These are phyloP conservation scores for Epichloe hybrida DNA, from an alignment of 2,329 filamentous ascomycete genomes.

Conservation along the genomic window DNA sequence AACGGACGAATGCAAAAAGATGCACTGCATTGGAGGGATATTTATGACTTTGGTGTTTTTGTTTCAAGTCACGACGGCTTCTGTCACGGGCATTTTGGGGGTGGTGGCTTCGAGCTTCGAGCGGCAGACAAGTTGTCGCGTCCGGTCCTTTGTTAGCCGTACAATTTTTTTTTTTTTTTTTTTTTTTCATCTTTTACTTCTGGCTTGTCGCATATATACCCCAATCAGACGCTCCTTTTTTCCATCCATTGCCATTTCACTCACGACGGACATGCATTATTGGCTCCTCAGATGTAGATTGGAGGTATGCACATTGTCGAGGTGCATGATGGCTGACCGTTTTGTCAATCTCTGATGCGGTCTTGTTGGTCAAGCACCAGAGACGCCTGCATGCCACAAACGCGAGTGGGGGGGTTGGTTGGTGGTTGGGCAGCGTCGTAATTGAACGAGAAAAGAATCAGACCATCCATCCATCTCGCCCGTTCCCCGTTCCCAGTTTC, in stretches of 20 bases:
- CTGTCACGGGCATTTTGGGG: background rate
- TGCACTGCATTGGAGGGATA: background rate
- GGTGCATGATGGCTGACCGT: too few species aligned
- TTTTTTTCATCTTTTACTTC: background rate
- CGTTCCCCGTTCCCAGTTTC: too few species aligned
- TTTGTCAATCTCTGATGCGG: too few species aligned
- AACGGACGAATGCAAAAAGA: background rate
- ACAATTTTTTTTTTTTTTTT: background rate
- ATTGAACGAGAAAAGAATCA: background rate
- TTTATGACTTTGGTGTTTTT: background rate
- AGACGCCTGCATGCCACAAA: too few species aligned
- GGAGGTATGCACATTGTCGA: too few species aligned
- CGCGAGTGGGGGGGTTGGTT: background rate
- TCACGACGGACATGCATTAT: background rate
- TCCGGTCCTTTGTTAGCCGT: background rate
- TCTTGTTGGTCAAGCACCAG: too few species aligned
- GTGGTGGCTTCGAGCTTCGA: background rate
- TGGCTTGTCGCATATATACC: conserved; percentile 3
- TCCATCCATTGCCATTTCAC: too few species aligned
- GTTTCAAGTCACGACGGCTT: background rate
- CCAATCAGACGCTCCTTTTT: conserved; percentile 4
- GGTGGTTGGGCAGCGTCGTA: background rate
- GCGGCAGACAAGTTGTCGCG: background rate
- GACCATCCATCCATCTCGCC: too few species aligned
- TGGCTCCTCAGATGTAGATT: too few species aligned